Percentiles rank a stretch among this genome's conserved stretches.
Evolutionary conservation across 345 rosid genomes (phyloP).

Genomic region (Arabidopsis thaliana): TAIR10.1 NC_003071.7:13904501-13905000

Average conservation of each 20-base stretch:
- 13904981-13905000: conserved; percentile 35
- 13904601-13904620: conserved; percentile 12
- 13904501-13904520: neutral
- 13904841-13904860: neutral
- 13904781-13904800: conserved; percentile 33
- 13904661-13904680: conserved; percentile 6
- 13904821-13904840: conserved; percentile 9
- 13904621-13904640: conserved; percentile 6
- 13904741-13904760: conserved; percentile 27
- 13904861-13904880: neutral
- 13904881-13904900: neutral
- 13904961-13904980: conserved; percentile 29
- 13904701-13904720: neutral
- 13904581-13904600: neutral
- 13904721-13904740: conserved; percentile 10
- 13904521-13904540: conserved; percentile 1
- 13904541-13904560: neutral
- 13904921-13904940: conserved; percentile 16
- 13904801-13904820: conserved; percentile 8
- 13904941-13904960: conserved; percentile 19
- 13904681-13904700: conserved; percentile 7
- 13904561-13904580: neutral
- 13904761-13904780: conserved; percentile 26
- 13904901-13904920: neutral
- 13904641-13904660: neutral